These are phyloP conservation scores for Asparagopsis taxiformis DNA, from an alignment of 31 red algal genomes.

Conservation along the genomic window DNA sequence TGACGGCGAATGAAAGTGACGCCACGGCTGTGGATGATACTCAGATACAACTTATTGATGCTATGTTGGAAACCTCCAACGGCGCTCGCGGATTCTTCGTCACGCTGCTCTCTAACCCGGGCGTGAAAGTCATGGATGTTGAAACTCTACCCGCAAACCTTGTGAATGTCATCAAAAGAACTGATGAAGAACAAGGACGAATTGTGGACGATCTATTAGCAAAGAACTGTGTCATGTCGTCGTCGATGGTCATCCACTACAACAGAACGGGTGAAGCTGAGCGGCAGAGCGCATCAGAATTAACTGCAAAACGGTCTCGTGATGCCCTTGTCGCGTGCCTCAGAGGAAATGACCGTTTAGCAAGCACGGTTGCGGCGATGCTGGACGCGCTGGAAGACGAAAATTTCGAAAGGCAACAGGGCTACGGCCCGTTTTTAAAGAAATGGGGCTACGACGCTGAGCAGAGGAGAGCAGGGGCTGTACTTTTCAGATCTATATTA, in stretches of 20 bases:
- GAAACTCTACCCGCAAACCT: background rate
- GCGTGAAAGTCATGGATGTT: constrained; percentile 4
- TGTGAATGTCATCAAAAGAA: background rate
- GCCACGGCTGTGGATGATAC: background rate
- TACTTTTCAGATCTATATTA: background rate
- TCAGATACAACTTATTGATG: constrained; percentile 1
- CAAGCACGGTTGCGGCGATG: background rate
- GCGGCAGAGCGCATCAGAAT: background rate
- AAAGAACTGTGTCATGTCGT: constrained; percentile 11
- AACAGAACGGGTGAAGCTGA: background rate
- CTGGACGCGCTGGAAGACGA: constrained; percentile 3
- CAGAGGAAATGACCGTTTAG: background rate
- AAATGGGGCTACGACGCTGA: constrained; percentile 21
- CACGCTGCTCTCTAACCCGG: constrained; percentile 9
- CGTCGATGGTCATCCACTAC: constrained; percentile 12
- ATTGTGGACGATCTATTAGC: constrained; percentile 3
- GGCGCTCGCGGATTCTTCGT: constrained; percentile 20
- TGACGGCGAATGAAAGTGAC: background rate
- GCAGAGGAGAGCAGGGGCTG: background rate
- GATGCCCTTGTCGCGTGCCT: too few relatives aligned
- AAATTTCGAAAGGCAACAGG: background rate
- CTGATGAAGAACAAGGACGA: background rate
- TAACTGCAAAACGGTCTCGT: background rate
- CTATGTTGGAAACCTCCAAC: constrained; percentile 12
- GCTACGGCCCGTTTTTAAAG: constrained; percentile 3